phyloP scores from a whole-genome alignment of 495 filamentous ascomycete species.

The Terfezia boudieri region DNA sequence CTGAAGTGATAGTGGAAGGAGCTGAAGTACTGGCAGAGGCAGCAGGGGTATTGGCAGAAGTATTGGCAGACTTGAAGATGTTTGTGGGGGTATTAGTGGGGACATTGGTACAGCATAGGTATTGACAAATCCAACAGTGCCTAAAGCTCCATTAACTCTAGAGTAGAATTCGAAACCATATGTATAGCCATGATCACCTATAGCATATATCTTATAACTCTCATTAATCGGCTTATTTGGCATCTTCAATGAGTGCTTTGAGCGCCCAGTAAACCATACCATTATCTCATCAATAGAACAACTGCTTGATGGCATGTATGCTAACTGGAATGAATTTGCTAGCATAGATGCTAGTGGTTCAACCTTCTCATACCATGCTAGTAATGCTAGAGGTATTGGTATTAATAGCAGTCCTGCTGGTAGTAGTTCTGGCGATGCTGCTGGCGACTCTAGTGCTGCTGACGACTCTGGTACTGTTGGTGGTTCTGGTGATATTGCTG shows the following conservation, averaged over 20 bases:
- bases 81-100: too few species aligned
- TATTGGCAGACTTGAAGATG: too few species aligned
- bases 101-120: not conserved
- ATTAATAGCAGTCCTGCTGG: too few species aligned
- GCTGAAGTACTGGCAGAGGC: too few species aligned
- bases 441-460: too few species aligned
- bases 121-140: not conserved
- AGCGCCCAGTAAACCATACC: not conserved
- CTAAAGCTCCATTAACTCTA: not conserved
- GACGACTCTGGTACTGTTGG: too few species aligned
- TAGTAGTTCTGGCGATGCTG: too few species aligned
- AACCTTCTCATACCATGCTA: not conserved
- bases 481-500: too few species aligned
- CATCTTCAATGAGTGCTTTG: not conserved
- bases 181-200: constrained; percentile 2
- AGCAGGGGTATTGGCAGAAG: too few species aligned
- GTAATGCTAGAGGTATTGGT: not conserved
- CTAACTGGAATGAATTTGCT: not conserved
- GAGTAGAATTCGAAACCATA: constrained; percentile 3
- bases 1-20: too few species aligned
- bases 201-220: constrained; percentile 2
- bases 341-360: not conserved
- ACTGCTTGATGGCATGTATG: not conserved
- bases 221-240: constrained; percentile 1
- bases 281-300: not conserved